These are phyloP conservation scores for Saccharomycopsis vini DNA, from an alignment of 805 yeast genomes.

Conservation along the genomic window DNA sequence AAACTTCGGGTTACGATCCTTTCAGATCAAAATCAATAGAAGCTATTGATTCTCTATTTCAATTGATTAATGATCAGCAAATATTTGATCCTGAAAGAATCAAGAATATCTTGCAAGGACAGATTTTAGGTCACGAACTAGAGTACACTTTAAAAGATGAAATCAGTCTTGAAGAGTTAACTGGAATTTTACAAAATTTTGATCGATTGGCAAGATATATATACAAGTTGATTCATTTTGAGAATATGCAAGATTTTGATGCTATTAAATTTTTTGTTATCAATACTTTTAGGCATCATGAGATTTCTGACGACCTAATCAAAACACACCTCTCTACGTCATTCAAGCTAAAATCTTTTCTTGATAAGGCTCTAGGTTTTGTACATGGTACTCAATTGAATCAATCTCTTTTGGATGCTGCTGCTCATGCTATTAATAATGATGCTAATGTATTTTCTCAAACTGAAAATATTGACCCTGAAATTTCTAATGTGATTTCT, in stretches of 20 bases:
- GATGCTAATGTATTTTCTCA: neutral
- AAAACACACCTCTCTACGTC: neutral
- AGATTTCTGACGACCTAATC: slow-evolving; percentile 5
- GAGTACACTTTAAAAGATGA: neutral
- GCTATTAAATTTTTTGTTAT: slow-evolving; percentile 7
- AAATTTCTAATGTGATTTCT: slow-evolving; percentile 4
- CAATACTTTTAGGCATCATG: slow-evolving; percentile 6
- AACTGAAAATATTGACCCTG: slow-evolving; percentile 14
- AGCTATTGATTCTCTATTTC: slow-evolving; percentile 6
- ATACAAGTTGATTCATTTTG: slow-evolving; percentile 5
- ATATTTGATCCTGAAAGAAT: slow-evolving; percentile 4
- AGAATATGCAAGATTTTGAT: slow-evolving; percentile 7
- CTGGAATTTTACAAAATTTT: neutral
- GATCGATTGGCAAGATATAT: slow-evolving; percentile 1
- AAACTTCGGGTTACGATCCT: neutral
- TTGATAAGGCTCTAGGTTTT: slow-evolving; percentile 2
- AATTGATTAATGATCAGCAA: slow-evolving; percentile 1
- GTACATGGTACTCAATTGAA: neutral
- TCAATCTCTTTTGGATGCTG: neutral
- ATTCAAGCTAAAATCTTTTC: slow-evolving; percentile 5
- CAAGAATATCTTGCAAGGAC: neutral
- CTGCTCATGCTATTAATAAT: neutral
- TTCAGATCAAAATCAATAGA: neutral
- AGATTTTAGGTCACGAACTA: neutral
- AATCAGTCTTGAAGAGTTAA: neutral